These are phyloP conservation scores for Boletus pseudo-olivaceus DNA, from an alignment of 768 basidiomycete genomes.

Conservation along the genomic window DNA sequence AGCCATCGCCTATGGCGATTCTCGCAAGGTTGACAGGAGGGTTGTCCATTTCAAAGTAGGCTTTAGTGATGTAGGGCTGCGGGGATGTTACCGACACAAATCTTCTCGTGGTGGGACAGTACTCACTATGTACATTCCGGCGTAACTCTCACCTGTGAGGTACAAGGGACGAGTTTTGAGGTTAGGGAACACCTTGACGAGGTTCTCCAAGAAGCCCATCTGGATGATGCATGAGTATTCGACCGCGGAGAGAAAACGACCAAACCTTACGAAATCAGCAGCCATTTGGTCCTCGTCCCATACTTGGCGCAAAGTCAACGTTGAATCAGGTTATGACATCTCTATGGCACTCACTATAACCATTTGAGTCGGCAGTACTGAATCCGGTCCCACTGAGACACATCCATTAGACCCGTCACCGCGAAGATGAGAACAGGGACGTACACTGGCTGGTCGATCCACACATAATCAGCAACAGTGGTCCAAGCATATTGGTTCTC, in stretches of 20 bases:
- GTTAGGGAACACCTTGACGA: constrained; percentile 72
- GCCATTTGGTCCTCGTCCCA: constrained; percentile 66
- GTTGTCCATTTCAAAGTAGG: constrained; percentile 57
- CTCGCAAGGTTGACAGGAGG: constrained; percentile 68
- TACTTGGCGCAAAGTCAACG: constrained; percentile 33
- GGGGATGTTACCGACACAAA: not conserved
- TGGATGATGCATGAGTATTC: constrained; percentile 23
- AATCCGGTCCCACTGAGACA: constrained; percentile 52
- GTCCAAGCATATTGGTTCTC: constrained; percentile 58
- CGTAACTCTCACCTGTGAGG: constrained; percentile 72
- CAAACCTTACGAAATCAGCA: constrained; percentile 40
- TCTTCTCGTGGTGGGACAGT: not conserved
- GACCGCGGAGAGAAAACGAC: not conserved
- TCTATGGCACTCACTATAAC: constrained; percentile 47
- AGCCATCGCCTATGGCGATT: constrained; percentile 69
- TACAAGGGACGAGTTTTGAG: constrained; percentile 63
- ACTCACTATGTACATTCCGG: constrained; percentile 66
- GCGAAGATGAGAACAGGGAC: constrained; percentile 8
- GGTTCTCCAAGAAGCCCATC: constrained; percentile 70
- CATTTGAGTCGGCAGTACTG: constrained; percentile 58
- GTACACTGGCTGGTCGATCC: constrained; percentile 71
- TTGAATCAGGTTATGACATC: not conserved
- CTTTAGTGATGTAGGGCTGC: constrained; percentile 73
- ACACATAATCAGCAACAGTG: constrained; percentile 61
- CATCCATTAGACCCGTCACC: not conserved